Conservation (phyloP, 331 rosid genomes). For the Acacia concinna region DNA sequence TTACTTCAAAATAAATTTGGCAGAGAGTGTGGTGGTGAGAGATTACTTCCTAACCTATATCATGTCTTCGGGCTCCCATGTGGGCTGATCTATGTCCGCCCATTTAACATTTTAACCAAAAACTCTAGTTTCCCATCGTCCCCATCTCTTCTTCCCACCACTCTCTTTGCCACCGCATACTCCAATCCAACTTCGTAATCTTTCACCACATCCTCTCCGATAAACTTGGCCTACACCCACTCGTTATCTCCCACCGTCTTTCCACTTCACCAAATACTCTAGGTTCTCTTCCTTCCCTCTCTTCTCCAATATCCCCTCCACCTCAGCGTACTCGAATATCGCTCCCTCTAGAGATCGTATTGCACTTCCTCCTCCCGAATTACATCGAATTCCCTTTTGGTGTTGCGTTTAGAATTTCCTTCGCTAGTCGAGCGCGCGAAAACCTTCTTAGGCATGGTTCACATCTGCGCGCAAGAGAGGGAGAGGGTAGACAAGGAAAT, state of each 20-base stretch:
- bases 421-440: too few relatives aligned
- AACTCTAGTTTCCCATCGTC: slow-evolving; percentile 66
- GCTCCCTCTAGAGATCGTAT: slow-evolving; percentile 55
- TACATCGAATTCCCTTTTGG: slow-evolving; percentile 82
- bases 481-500: too few relatives aligned
- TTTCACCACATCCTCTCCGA: slow-evolving; percentile 70
- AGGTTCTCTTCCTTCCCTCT: slow-evolving; percentile 74
- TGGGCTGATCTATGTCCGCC: slow-evolving; percentile 78
- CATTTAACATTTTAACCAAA: slow-evolving; percentile 82
- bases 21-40: too few relatives aligned
- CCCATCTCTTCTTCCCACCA: slow-evolving; percentile 61
- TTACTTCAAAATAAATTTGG: too few relatives aligned
- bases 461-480: too few relatives aligned
- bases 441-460: too few relatives aligned
- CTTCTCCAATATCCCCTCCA: slow-evolving; percentile 64
- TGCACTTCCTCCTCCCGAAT: slow-evolving; percentile 56
- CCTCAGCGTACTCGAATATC: slow-evolving; percentile 75
- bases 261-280: slow-evolving; percentile 83
- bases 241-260: slow-evolving; percentile 70
- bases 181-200: slow-evolving; percentile 86
- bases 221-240: slow-evolving; percentile 70
- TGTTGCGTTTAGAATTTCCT: slow-evolving; percentile 54
- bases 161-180: slow-evolving; percentile 83
- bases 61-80: slow-evolving; percentile 89
- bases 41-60: too few relatives aligned